phyloP scores from a whole-genome alignment of 371 early-diverging fungal genomes.

The Lichtheimia ramosa region DNA sequence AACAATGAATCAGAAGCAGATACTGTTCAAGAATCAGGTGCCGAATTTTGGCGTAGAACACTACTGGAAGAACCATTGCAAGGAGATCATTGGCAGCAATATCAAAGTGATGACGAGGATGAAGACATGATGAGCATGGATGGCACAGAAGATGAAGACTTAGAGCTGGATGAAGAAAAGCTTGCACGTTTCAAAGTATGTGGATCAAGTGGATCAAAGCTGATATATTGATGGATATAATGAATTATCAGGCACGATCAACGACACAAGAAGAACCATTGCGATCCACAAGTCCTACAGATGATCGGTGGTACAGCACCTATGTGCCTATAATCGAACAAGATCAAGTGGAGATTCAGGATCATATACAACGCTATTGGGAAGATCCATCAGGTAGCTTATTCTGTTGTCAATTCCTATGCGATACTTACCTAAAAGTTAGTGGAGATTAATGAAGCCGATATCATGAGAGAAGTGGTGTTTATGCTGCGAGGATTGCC shows the following conservation, averaged over 20 bases:
- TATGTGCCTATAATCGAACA: not conserved
- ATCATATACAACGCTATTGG: not conserved
- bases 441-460: slow-evolving; percentile 19
- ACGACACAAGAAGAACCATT: not conserved
- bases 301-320: not conserved
- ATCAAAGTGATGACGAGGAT: slow-evolving; percentile 17
- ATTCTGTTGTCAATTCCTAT: too few species aligned
- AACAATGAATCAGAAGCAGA: too few species aligned
- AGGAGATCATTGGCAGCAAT: slow-evolving; percentile 37
- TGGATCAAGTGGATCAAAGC: not conserved
- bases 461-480: slow-evolving; percentile 30
- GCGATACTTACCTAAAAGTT: too few species aligned
- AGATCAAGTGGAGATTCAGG: not conserved
- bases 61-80: slow-evolving; percentile 30
- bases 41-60: slow-evolving; percentile 20
- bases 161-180: slow-evolving; percentile 18
- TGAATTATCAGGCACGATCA: too few species aligned
- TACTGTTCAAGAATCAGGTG: not conserved
- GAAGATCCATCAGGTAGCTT: not conserved
- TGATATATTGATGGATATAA: too few species aligned
- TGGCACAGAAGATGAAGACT: slow-evolving; percentile 13
- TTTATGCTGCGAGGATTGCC: slow-evolving; percentile 30
- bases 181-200: not conserved
- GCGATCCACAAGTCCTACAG: not conserved
- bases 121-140: slow-evolving; percentile 10